These are phyloP conservation scores for Rhodamnia rubescens DNA, from an alignment of 345 rosid genomes.

Conservation along the genomic window DNA sequence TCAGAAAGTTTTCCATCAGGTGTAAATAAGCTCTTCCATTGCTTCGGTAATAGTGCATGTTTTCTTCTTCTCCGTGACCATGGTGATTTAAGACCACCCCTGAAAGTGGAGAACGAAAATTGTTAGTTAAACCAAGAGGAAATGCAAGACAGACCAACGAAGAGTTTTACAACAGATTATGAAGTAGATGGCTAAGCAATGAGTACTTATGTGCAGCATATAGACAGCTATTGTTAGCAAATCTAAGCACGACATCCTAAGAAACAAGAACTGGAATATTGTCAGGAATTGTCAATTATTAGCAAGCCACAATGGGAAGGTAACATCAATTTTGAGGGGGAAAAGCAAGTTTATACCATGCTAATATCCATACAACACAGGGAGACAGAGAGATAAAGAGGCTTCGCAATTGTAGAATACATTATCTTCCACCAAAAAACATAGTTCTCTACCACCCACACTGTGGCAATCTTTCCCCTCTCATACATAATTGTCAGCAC, in stretches of 20 bases:
- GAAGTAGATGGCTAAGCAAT: background rate
- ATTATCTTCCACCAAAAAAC: background rate
- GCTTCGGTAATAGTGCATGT: slow-evolving; percentile 61
- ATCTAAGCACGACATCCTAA: background rate
- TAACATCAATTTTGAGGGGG: background rate
- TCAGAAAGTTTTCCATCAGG: slow-evolving; percentile 66
- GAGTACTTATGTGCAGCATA: background rate
- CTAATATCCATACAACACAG: background rate
- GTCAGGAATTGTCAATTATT: background rate
- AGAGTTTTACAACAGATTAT: background rate
- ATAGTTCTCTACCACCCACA: background rate
- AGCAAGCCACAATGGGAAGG: background rate
- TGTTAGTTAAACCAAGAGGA: background rate
- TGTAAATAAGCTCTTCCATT: slow-evolving; percentile 66
- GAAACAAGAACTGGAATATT: background rate
- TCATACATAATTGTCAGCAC: background rate
- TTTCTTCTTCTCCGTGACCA: slow-evolving; percentile 92
- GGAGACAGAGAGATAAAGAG: background rate
- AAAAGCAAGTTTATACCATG: background rate
- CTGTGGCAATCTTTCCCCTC: background rate
- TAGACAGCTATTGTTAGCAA: background rate
- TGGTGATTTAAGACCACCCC: slow-evolving; percentile 75
- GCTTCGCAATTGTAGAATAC: background rate
- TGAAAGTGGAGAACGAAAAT: slow-evolving; percentile 15
- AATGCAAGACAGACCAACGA: background rate